A percentile compares a stretch with the other conserved stretches of the same genome.
phyloP scores from a whole-genome alignment of 2,329 filamentous ascomycete genomes.

The Neopestalotiopsis sp. region DNA sequence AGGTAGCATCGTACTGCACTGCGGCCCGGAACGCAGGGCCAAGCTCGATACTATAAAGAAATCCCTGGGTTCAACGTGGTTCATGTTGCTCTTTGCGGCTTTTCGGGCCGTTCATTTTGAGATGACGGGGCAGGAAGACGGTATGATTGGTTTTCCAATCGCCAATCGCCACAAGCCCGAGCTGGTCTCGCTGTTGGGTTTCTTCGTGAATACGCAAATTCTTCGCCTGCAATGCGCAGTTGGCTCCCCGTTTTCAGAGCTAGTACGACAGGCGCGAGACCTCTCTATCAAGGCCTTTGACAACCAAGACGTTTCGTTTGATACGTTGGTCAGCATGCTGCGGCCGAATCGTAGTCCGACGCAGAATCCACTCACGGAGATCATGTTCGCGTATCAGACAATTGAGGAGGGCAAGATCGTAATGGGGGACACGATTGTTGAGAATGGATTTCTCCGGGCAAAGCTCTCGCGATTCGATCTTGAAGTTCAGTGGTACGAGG shows the following conservation, averaged over 20 bases:
- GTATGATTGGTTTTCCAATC: not conserved
- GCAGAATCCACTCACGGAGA: not conserved
- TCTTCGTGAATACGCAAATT: not conserved
- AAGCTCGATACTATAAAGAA: not conserved
- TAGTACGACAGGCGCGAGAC: not conserved
- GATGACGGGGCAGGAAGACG: not conserved
- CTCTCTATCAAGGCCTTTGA: not conserved
- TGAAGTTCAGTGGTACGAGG: conserved; percentile 1
- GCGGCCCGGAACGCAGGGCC: not conserved
- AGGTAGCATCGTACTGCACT: not conserved
- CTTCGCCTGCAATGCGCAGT: not conserved
- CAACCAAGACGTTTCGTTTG: conserved; percentile 4
- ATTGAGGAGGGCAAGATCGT: not conserved
- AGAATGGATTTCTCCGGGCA: not conserved
- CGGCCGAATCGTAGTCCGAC: not conserved
- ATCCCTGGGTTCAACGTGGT: not conserved
- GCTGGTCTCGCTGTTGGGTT: not conserved
- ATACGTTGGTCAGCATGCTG: not conserved
- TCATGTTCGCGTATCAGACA: not conserved
- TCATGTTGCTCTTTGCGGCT: not conserved
- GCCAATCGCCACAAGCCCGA: conserved; percentile 1
- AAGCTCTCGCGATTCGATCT: not conserved
- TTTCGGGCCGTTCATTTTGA: not conserved
- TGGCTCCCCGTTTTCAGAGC: not conserved
- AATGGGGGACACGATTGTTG: not conserved